These are phyloP conservation scores for Chalaropsis ovoidea DNA, from an alignment of 2,329 filamentous ascomycete genomes.

Conservation along the genomic window DNA sequence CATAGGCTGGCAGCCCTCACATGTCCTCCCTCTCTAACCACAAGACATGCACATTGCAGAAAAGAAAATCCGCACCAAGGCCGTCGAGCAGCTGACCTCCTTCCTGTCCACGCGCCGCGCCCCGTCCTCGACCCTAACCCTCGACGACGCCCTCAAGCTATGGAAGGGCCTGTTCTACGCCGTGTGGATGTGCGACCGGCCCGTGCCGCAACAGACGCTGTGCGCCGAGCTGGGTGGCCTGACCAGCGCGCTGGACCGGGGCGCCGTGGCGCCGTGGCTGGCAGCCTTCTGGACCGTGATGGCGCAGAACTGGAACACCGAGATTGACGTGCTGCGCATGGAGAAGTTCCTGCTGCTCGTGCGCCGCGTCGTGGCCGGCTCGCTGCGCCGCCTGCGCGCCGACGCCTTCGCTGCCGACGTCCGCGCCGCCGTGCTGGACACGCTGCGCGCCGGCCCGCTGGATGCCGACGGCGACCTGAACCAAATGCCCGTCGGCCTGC, in stretches of 20 bases:
- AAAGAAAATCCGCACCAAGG: constrained; percentile 64
- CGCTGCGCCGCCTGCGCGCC: constrained; percentile 37
- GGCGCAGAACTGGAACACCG: constrained; percentile 57
- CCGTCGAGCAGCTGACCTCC: constrained; percentile 63
- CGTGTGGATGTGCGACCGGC: constrained; percentile 88
- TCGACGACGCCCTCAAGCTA: constrained; percentile 70
- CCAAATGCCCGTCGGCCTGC: constrained; percentile 69
- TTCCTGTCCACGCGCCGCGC: constrained; percentile 54
- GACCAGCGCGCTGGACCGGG: constrained; percentile 27
- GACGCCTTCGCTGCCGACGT: constrained; percentile 11
- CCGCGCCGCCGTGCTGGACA: constrained; percentile 27
- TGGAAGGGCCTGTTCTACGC: constrained; percentile 94
- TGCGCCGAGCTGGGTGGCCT: constrained; percentile 67
- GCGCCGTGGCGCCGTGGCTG: constrained; percentile 43
- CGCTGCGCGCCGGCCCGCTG: constrained; percentile 31
- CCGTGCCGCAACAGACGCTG: constrained; percentile 75
- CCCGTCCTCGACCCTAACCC: constrained; percentile 40
- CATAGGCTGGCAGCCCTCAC: background rate
- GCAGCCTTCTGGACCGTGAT: constrained; percentile 59
- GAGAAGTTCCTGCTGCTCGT: constrained; percentile 90
- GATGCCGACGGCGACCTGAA: constrained; percentile 35
- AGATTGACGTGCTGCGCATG: constrained; percentile 65
- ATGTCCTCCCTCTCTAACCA: constrained; percentile 1
- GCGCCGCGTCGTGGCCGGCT: constrained; percentile 64
- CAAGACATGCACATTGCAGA: constrained; percentile 41